Evolutionary conservation across 345 rosid genomes (phyloP).

Genomic region (Chamaenerion angustifolium): DNA sequence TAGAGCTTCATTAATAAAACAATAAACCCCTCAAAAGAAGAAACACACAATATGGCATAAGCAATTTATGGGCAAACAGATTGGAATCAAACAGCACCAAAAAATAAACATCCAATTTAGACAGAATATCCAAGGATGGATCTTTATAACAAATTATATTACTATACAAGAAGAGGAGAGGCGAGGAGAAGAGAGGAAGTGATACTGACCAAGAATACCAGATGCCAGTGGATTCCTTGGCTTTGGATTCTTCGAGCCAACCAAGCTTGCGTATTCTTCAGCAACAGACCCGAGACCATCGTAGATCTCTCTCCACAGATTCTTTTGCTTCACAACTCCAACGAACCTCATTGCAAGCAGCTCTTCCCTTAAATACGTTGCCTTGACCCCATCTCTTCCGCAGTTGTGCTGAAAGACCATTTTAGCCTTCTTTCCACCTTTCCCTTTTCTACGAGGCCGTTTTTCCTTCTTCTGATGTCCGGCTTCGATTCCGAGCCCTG

Average conservation of each 20-base stretch:
- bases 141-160: background rate
- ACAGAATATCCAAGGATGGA: no score
- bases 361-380: conserved; percentile 42
- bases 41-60: no score
- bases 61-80: no score
- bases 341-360: conserved; percentile 66
- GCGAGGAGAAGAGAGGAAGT: background rate
- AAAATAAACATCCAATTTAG: no score
- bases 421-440: conserved; percentile 12
- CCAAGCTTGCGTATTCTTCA: conserved; percentile 41
- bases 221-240: conserved; percentile 9
- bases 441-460: conserved; percentile 25
- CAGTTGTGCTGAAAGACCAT: background rate
- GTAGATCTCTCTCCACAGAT: conserved; percentile 46
- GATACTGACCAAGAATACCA: conserved; percentile 28
- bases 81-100: no score
- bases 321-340: conserved; percentile 37
- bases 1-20: no score
- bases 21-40: no score
- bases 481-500: conserved; percentile 18
- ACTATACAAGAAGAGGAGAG: background rate
- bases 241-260: conserved; percentile 28
- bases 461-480: conserved; percentile 27
- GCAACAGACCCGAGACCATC: conserved; percentile 37
- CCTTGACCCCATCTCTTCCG: conserved; percentile 8